Conservation (phyloP, 2,329 filamentous ascomycete genomes). For the Talaromyces sp. region DNA sequence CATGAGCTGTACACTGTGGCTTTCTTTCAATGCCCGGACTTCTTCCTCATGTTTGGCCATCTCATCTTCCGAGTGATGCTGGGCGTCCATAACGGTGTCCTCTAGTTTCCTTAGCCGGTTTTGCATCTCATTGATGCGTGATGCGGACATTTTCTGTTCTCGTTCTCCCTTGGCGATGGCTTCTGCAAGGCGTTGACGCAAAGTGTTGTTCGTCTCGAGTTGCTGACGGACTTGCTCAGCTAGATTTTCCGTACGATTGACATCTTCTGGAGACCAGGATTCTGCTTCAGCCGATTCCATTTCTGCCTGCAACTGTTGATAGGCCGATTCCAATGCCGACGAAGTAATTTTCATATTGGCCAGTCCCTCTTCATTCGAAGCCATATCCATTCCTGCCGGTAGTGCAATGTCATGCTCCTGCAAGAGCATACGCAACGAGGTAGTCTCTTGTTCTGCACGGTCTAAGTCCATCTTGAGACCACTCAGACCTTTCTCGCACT, state of each 20-base stretch:
- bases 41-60: conserved; percentile 84
- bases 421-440: conserved; percentile 73
- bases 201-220: conserved; percentile 68
- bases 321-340: conserved; percentile 68
- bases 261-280: conserved; percentile 67
- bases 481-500: conserved; percentile 83
- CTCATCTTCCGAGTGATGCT: conserved; percentile 80
- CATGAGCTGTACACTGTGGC: conserved; percentile 70
- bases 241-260: conserved; percentile 73
- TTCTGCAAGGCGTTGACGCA: conserved; percentile 72
- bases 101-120: conserved; percentile 75
- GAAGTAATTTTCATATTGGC: conserved; percentile 58
- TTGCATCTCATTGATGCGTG: conserved; percentile 80
- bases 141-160: conserved; percentile 74
- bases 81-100: conserved; percentile 76
- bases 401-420: conserved; percentile 78
- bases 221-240: conserved; percentile 76
- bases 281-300: conserved; percentile 63
- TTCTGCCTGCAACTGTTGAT: conserved; percentile 68
- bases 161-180: conserved; percentile 80
- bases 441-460: conserved; percentile 87
- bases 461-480: conserved; percentile 96
- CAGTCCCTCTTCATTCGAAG: conserved; percentile 43
- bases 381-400: conserved; percentile 58
- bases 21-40: conserved; percentile 69